Evolutionary conservation across 2,329 filamentous ascomycete genomes (phyloP).

Genomic region (Talaromyces sp.): DNA sequence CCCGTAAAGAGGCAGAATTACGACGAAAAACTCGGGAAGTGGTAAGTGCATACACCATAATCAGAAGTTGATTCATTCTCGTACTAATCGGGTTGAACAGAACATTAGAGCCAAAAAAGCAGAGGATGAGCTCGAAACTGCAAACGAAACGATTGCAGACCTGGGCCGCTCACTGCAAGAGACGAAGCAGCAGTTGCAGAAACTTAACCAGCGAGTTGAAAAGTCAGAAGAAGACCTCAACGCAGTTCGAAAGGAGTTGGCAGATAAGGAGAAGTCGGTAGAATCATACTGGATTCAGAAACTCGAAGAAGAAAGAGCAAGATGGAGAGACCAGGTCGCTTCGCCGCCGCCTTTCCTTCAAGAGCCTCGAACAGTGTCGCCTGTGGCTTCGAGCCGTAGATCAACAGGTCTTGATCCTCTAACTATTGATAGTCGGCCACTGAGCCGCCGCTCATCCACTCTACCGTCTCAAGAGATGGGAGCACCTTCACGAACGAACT

Average conservation of each 20-base stretch:
- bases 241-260: slow-evolving; percentile 55
- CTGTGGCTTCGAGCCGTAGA: slow-evolving; percentile 40
- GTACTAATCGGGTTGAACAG: slow-evolving; percentile 39
- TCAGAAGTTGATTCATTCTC: neutral
- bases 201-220: slow-evolving; percentile 38
- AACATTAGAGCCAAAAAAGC: slow-evolving; percentile 64
- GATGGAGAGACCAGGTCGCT: slow-evolving; percentile 52
- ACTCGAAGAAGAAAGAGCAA: slow-evolving; percentile 62
- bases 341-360: slow-evolving; percentile 34
- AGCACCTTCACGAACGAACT: slow-evolving; percentile 47
- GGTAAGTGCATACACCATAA: slow-evolving; percentile 48
- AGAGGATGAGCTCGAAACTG: slow-evolving; percentile 77
- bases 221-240: slow-evolving; percentile 60
- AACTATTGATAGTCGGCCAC: slow-evolving; percentile 35
- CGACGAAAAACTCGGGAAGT: slow-evolving; percentile 84
- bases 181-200: slow-evolving; percentile 58
- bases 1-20: slow-evolving; percentile 78
- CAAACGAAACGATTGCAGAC: slow-evolving; percentile 46
- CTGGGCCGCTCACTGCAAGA: slow-evolving; percentile 57
- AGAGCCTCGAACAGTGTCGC: slow-evolving; percentile 40
- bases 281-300: slow-evolving; percentile 57
- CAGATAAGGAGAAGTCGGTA: slow-evolving; percentile 57
- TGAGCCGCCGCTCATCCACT: slow-evolving; percentile 40
- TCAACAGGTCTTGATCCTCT: slow-evolving; percentile 38
- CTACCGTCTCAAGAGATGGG: slow-evolving; percentile 36